A percentile compares a stretch with the other conserved stretches of the same genome.
Evolutionary conservation across 129 eudicot genomes (phyloP).

Genomic region (Flaveria ramosissima): DNA sequence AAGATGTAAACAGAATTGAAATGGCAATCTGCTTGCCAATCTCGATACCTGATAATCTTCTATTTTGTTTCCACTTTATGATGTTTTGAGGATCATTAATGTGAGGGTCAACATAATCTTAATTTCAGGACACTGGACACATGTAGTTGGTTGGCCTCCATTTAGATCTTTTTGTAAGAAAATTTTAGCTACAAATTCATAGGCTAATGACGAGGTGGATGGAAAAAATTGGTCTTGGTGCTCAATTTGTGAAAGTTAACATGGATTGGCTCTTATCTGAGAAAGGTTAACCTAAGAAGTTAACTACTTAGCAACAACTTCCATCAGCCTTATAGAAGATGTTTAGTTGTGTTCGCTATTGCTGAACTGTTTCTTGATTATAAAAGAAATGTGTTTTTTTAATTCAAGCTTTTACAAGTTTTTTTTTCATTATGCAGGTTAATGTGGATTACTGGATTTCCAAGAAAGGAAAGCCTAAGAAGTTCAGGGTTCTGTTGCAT

Average conservation of each 20-base stretch:
- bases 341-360: slow-evolving; percentile 80
- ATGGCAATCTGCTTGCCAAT: no score
- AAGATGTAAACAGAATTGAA: no score
- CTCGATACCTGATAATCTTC: no score
- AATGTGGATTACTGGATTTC: slow-evolving; percentile 68
- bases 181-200: slow-evolving; percentile 66
- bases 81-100: no score
- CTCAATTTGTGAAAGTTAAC: no score
- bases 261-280: slow-evolving; percentile 92
- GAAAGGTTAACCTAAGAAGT: slow-evolving; percentile 80
- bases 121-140: slow-evolving; percentile 79
- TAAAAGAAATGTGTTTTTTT: not conserved
- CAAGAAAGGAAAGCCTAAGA: slow-evolving; percentile 64
- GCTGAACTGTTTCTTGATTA: slow-evolving; percentile 39
- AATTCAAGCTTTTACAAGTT: not conserved
- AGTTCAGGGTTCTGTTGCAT: slow-evolving; percentile 76
- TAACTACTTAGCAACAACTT: slow-evolving; percentile 73
- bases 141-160: slow-evolving; percentile 99
- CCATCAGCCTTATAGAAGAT: slow-evolving; percentile 83
- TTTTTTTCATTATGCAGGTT: slow-evolving; percentile 41
- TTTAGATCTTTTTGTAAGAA: slow-evolving; percentile 83
- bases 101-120: not conserved
- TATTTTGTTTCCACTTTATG: no score
- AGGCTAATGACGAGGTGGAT: slow-evolving; percentile 69
- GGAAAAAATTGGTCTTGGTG: slow-evolving; percentile 67